These are phyloP conservation scores for Codiaeum variegatum DNA, from an alignment of 441 rosid genomes.

Conservation along the genomic window DNA sequence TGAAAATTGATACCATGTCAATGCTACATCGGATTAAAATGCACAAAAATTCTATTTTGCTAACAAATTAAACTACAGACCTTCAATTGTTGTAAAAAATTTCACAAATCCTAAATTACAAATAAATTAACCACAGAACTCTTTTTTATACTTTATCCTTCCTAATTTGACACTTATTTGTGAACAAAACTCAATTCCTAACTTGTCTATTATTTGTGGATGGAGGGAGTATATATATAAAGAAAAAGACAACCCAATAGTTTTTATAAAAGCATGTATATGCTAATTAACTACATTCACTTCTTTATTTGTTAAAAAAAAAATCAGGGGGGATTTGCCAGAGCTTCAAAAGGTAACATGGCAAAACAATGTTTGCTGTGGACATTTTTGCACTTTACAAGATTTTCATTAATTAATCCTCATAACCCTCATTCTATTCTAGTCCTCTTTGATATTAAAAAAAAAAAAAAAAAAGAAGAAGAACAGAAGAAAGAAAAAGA, in stretches of 20 bases:
- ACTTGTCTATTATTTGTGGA: too few species aligned
- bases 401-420: constrained; percentile 19
- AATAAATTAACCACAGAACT: too few species aligned
- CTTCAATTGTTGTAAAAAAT: too few species aligned
- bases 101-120: too few species aligned
- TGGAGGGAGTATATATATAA: too few species aligned
- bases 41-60: too few species aligned
- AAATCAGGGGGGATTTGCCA: constrained; percentile 24
- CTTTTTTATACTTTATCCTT: too few species aligned
- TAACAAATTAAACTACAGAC: too few species aligned
- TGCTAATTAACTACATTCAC: not conserved
- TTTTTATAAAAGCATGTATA: not conserved
- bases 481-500: not conserved
- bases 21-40: too few species aligned
- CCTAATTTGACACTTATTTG: too few species aligned
- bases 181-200: too few species aligned
- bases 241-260: not conserved
- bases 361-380: constrained; percentile 25
- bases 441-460: constrained; percentile 3
- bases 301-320: constrained; percentile 23
- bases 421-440: constrained; percentile 23
- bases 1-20: too few species aligned
- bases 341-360: constrained; percentile 15
- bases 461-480: not conserved
- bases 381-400: constrained; percentile 21